A percentile compares a stretch with the other conserved stretches of the same genome.
phyloP scores from a whole-genome alignment of 176 grass and related monocot genomes.

The Cymbopogon citratus region DNA sequence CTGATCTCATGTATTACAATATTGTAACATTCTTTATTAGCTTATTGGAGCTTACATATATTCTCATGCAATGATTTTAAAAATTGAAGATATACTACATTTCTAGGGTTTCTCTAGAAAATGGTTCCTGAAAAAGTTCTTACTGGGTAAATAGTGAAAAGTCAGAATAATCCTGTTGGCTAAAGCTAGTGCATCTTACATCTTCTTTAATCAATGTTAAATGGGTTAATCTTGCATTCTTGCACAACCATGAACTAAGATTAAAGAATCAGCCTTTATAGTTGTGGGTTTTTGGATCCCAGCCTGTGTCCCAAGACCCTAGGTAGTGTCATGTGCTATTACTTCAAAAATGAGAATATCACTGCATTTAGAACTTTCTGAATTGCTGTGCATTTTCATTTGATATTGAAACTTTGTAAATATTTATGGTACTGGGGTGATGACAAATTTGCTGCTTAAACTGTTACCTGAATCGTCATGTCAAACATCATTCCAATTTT shows the following conservation, averaged over 20 bases:
- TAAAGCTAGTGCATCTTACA: background rate
- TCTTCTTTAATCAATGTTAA: background rate
- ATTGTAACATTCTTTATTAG: background rate
- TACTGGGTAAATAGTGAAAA: background rate
- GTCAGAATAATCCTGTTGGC: background rate
- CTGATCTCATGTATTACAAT: constrained; percentile 11
- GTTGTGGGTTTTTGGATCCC: background rate
- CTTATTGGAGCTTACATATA: background rate
- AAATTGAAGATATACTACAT: background rate
- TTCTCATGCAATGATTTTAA: background rate
- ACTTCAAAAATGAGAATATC: no score
- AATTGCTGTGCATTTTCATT: background rate
- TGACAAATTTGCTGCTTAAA: background rate
- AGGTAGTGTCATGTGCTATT: no score
- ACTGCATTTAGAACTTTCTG: background rate
- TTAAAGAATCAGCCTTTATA: background rate
- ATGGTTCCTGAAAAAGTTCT: background rate
- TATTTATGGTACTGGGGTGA: background rate
- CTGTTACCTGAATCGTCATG: background rate
- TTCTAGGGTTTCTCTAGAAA: background rate
- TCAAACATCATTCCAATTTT: background rate
- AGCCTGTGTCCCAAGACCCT: background rate
- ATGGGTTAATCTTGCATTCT: background rate
- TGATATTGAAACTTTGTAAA: background rate
- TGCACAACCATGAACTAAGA: background rate